A percentile compares a stretch with the other conserved stretches of the same genome.
Evolutionary conservation across 148 eudicot species (phyloP).

Genomic region (Fagopyrum esculentum): DNA sequence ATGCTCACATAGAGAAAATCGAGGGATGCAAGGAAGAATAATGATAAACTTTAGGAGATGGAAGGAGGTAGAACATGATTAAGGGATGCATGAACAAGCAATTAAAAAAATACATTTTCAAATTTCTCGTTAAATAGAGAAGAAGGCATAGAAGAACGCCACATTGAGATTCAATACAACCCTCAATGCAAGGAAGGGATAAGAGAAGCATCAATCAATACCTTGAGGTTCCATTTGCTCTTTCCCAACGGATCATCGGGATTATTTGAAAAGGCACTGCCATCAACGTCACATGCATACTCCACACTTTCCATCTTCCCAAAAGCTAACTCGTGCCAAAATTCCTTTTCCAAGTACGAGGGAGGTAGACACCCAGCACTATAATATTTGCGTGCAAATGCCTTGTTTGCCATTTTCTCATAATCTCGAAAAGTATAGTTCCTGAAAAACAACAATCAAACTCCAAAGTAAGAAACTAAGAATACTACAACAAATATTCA

Average conservation of each 20-base stretch:
- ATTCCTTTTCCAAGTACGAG: slow-evolving; percentile 84
- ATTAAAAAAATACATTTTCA: neutral
- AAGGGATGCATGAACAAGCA: neutral
- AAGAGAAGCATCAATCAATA: slow-evolving; percentile 16
- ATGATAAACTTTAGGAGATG: neutral
- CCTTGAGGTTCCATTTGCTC: slow-evolving; percentile 99
- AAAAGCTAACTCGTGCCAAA: slow-evolving; percentile 94
- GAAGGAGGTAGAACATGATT: neutral
- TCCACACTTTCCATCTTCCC: slow-evolving; percentile 95
- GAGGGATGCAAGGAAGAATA: neutral
- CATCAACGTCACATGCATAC: slow-evolving; percentile 99
- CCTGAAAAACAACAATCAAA: slow-evolving; percentile 38
- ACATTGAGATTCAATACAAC: neutral
- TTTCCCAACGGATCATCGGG: slow-evolving; percentile 79
- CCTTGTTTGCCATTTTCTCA: slow-evolving; percentile 99
- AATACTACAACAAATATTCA: neutral
- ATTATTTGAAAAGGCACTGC: slow-evolving; percentile 96
- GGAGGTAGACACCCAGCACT: slow-evolving; percentile 86
- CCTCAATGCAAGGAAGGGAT: slow-evolving; percentile 14
- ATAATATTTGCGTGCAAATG: slow-evolving; percentile 77
- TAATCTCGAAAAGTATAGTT: slow-evolving; percentile 88
- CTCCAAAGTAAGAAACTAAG: neutral
- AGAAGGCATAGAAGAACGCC: too few relatives aligned
- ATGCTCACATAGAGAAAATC: neutral
- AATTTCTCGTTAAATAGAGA: neutral